Percentiles rank a stretch among this genome's conserved stretches.
These are phyloP conservation scores for Microthlaspi erraticum DNA, from an alignment of 345 rosid genomes.

Conservation along the genomic window DNA sequence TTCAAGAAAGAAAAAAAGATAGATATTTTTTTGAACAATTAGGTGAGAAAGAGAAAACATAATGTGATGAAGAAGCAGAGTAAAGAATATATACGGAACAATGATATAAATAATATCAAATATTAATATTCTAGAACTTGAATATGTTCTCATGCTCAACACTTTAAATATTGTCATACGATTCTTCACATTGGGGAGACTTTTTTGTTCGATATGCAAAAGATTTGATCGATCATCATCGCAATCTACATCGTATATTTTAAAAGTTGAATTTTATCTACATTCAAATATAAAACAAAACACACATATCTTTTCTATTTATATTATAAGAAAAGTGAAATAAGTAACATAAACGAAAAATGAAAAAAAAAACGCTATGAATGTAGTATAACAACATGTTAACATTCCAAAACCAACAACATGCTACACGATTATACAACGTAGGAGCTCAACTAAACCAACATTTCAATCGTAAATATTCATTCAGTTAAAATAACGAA, in stretches of 20 bases:
- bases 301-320: neutral
- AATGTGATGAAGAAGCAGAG: conserved; percentile 44
- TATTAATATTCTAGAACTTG: conserved; percentile 38
- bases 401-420: no score
- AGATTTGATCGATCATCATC: conserved; percentile 33
- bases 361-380: no score
- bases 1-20: neutral
- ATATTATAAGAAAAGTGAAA: neutral
- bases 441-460: no score
- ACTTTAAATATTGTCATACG: conserved; percentile 39
- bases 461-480: no score
- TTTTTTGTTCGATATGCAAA: conserved; percentile 32
- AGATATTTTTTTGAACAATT: conserved; percentile 2
- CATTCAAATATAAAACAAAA: conserved; percentile 27
- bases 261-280: conserved; percentile 37
- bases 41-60: conserved; percentile 15
- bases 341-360: neutral
- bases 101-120: conserved; percentile 8
- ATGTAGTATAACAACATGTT: no score
- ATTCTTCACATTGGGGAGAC: conserved; percentile 36
- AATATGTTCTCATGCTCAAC: conserved; percentile 42
- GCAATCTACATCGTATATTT: conserved; percentile 36
- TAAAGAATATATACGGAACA: conserved; percentile 38
- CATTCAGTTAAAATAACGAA: neutral
- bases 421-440: no score